These are phyloP conservation scores for Zygosaccharomyces bisporus DNA, from an alignment of 805 yeast genomes.

Conservation along the genomic window DNA sequence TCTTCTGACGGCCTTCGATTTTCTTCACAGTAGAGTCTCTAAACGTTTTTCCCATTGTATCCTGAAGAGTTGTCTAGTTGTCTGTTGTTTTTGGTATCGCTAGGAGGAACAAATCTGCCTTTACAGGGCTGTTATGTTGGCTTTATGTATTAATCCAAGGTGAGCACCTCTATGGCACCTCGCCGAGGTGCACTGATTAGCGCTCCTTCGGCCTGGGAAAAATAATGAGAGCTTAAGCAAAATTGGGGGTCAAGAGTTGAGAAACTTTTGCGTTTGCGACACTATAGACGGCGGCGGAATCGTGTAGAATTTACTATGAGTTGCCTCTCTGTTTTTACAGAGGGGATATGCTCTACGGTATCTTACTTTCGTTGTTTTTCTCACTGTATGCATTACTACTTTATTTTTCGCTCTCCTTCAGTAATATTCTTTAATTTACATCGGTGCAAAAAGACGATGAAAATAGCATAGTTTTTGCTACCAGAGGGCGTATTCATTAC, in stretches of 20 bases:
- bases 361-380: not conserved
- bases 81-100: too few species aligned
- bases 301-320: not conserved
- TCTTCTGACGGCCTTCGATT: conserved; percentile 36
- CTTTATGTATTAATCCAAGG: not conserved
- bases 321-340: not conserved
- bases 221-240: not conserved
- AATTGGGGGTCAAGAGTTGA: not conserved
- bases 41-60: conserved; percentile 37
- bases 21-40: conserved; percentile 36
- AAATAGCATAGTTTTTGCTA: too few species aligned
- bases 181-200: conserved; percentile 1
- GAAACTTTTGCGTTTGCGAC: not conserved
- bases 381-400: not conserved
- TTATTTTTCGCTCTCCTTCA: not conserved
- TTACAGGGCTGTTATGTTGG: not conserved
- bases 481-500: too few species aligned
- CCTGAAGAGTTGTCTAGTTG: not conserved
- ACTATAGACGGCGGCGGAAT: not conserved
- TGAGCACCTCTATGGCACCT: not conserved
- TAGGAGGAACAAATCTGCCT: too few species aligned
- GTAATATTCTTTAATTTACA: not conserved
- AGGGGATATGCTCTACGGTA: too few species aligned
- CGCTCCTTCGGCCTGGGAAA: not conserved
- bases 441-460: not conserved